These are phyloP conservation scores for Trematosphaeria pertusa DNA, from an alignment of 2,329 filamentous ascomycete genomes.

Conservation along the genomic window DNA sequence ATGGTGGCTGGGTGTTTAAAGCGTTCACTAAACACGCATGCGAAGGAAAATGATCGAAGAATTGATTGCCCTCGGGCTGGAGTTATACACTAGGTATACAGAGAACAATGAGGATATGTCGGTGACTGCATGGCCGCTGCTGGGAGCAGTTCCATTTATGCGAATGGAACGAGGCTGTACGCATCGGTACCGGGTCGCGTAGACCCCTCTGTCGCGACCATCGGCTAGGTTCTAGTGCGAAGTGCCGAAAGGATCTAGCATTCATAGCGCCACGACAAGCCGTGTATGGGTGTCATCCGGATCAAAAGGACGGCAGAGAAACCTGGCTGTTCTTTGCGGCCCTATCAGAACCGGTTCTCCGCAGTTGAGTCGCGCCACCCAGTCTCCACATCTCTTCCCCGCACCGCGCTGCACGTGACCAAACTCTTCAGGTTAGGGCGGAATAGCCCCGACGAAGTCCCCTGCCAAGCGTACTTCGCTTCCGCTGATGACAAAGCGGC, in stretches of 20 bases:
- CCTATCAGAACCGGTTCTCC: constrained; percentile 25
- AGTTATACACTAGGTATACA: constrained; percentile 23
- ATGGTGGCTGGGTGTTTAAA: constrained; percentile 24
- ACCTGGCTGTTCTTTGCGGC: constrained; percentile 2
- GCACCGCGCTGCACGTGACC: constrained; percentile 23
- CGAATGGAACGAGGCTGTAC: too few species aligned
- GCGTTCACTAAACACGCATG: too few species aligned
- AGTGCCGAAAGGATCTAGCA: constrained; percentile 14
- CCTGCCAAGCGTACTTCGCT: neutral
- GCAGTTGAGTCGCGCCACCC: constrained; percentile 22
- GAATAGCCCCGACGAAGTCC: constrained; percentile 9
- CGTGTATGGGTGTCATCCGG: neutral
- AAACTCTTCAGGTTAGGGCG: constrained; percentile 9
- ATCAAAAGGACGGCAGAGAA: constrained; percentile 4
- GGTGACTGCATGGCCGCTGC: neutral
- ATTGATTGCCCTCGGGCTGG: neutral
- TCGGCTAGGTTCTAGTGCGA: constrained; percentile 1
- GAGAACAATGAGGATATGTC: constrained; percentile 5
- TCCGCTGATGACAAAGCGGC: neutral
- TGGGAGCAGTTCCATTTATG: neutral
- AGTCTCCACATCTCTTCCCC: constrained; percentile 27
- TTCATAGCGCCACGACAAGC: constrained; percentile 2
- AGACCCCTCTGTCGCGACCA: neutral
- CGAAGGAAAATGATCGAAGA: constrained; percentile 1
- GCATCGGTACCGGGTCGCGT: neutral